Percentiles rank a stretch among this genome's conserved stretches.
These are phyloP conservation scores for Bryoerythrophyllum caledonicum DNA, from an alignment of 225 moss, liverwort and hornwort genomes.

Conservation along the genomic window DNA sequence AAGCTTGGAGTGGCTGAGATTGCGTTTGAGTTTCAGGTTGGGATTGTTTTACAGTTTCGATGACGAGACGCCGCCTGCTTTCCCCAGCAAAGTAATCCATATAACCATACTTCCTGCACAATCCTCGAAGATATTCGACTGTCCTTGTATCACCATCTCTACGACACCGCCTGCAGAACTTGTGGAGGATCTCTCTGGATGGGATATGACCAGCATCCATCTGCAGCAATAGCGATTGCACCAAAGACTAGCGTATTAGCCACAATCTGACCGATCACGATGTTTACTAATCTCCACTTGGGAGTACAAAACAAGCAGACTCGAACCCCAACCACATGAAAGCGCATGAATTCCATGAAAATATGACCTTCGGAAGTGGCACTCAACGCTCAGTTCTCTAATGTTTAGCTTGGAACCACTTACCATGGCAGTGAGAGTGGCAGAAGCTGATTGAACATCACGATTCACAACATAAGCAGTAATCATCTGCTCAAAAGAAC, in stretches of 20 bases:
- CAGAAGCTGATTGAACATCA: constrained; percentile 69
- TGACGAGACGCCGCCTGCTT: constrained; percentile 40
- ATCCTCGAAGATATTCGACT: constrained; percentile 20
- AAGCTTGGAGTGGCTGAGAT: constrained; percentile 9
- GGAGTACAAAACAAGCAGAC: not conserved
- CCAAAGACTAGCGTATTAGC: not conserved
- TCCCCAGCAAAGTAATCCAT: constrained; percentile 45
- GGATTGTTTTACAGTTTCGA: constrained; percentile 1
- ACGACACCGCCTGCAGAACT: constrained; percentile 66
- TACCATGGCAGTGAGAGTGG: constrained; percentile 62
- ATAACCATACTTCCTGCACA: constrained; percentile 47
- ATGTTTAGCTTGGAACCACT: not conserved
- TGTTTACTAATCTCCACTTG: constrained; percentile 6
- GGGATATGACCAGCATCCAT: constrained; percentile 49
- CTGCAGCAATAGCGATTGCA: constrained; percentile 36
- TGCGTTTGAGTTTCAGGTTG: not conserved
- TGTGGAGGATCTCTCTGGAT: constrained; percentile 41
- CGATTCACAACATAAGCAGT: constrained; percentile 76
- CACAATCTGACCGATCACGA: not conserved
- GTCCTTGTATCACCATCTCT: constrained; percentile 50
- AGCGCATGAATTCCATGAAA: not conserved
- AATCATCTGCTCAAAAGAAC: constrained; percentile 66
- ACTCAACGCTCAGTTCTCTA: not conserved
- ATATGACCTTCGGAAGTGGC: not conserved
- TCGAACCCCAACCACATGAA: constrained; percentile 8